Evolutionary conservation across 495 filamentous ascomycete species (phyloP), one percentile per base, ranked within the genome.

Genomic region (Trichoderma gamsii): DNA sequence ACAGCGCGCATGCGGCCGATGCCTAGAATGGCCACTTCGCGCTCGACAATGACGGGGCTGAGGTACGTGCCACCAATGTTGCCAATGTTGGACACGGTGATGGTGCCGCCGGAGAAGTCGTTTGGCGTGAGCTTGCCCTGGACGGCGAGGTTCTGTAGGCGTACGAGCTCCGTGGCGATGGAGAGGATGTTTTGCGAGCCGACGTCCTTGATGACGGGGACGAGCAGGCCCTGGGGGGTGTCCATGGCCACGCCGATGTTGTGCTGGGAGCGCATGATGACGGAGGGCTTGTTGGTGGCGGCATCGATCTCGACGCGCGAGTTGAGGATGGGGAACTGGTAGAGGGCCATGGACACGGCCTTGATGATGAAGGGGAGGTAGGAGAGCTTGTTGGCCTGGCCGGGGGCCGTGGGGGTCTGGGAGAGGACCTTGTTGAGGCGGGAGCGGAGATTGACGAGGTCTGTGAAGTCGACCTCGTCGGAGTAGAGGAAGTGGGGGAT

Each of bases 201-300:
- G 23, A 97, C 93, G 73, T 95, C 88, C 73, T 90, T 91, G 79
- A 99, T 87, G 38, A 96, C 96, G n/a, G 96, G 96, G 6, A 99
- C 96, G 13, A 99, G 79, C 21, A 99, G 85, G 13, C 96, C 96
- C 12, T 80, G 79, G 0, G 96, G 92, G 0, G 96, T 97, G 76
- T 98, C 96, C 86, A 98, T 93, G 49, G 95, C 96, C 15, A 99
- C 83, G 64, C 96, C 96, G 68, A 99, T 94, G 76, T 99, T 97
- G 82, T 98, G 96, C 66, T 90, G 86, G 46, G 85, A 84, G 63
- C 92, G 90, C 77, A 89, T 85, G 66, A 94, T 80, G 0, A 99
- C 82, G 41, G 83, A 83, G 6, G 91, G 89, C 71, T 89, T 90
- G 41, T 71, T 71, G 18, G 73, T 75, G 43, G 71, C 61, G 59